These are phyloP conservation scores for Alternaria novae-zelandiae DNA, from an alignment of 2,329 filamentous ascomycete genomes.

Conservation along the genomic window DNA sequence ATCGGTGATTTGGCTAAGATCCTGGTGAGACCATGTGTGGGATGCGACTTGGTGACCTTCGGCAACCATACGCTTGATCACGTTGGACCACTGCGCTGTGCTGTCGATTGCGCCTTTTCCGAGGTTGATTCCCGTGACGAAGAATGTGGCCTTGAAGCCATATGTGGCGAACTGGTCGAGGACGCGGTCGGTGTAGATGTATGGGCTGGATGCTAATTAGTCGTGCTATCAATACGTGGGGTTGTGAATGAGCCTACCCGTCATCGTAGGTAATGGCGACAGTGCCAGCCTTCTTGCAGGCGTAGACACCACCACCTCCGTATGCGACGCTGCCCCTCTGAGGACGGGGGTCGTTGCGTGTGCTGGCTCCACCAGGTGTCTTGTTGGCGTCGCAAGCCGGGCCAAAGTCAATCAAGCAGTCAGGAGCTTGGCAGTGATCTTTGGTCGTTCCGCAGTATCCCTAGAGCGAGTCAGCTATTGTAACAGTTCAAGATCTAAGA, in stretches of 20 bases:
- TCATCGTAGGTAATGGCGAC: slow-evolving; percentile 73
- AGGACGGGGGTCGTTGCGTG: slow-evolving; percentile 59
- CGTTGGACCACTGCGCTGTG: slow-evolving; percentile 51
- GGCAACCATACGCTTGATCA: slow-evolving; percentile 61
- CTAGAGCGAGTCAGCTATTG: slow-evolving; percentile 13
- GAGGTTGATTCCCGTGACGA: slow-evolving; percentile 66
- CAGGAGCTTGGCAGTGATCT: slow-evolving; percentile 65
- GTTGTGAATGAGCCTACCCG: slow-evolving; percentile 46
- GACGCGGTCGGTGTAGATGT: slow-evolving; percentile 66
- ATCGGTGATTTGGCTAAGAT: slow-evolving; percentile 53
- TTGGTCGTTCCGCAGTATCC: slow-evolving; percentile 61
- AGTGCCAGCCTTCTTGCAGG: slow-evolving; percentile 60
- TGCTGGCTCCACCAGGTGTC: slow-evolving; percentile 61
- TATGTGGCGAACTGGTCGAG: slow-evolving; percentile 65
- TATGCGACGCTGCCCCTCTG: slow-evolving; percentile 63
- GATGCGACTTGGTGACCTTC: slow-evolving; percentile 67
- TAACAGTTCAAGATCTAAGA: neutral
- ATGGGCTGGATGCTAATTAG: slow-evolving; percentile 46
- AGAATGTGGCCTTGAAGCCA: slow-evolving; percentile 71
- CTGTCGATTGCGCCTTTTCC: slow-evolving; percentile 64
- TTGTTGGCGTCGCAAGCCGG: slow-evolving; percentile 66
- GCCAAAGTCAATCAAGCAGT: slow-evolving; percentile 67
- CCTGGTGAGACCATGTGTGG: slow-evolving; percentile 63
- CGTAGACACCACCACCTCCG: slow-evolving; percentile 63
- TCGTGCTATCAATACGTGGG: neutral